Base-by-base conservation (phyloP, 768 basidiomycete species). In the Glaciozyma martinii region DNA sequence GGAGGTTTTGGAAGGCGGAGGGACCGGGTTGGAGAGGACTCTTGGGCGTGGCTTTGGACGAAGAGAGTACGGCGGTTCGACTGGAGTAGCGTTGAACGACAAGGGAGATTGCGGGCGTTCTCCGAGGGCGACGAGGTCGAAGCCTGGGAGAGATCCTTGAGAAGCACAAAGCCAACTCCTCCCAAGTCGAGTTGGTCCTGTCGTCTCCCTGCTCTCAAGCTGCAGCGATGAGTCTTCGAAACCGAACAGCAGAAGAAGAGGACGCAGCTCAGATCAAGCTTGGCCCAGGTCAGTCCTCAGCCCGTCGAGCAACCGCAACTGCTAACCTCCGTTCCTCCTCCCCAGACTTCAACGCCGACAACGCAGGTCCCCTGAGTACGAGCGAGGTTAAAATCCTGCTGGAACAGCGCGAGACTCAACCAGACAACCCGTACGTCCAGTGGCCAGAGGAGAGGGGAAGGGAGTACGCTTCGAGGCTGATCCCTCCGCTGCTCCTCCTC, bases 321-420 rank as follows among this genome's bases (percentile, higher is more conserved):
- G 37, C 37, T 40, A 3, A 40, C 37, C 37, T 2, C 2, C 7
- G 19, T 60, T 46, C 56, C 21, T 27, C 37, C 47, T 27, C 29
- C 53, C 23, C 67, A 90, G 90, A 90, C 74, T 93, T 93, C 79
- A 90, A 89, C 79, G 89, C 90, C 68, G 88, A 23, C 12, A 91
- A 21, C 49, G 56, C 18, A 62, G 60, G 56, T 47, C 15, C 10
- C 37, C 37, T 94, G 73, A 82, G 91, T 72, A 90, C 93, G 66
- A 90, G 89, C 1, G 91, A 94, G 74, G 91, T 93, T 75, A 90
- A 90, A 74, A 88, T 90, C 75, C 79, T 94, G 56, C 80, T 94
- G 32, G 89, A 90, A 77, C 87, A 66, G 47, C 88, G 50, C 18
- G 59, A 66, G 27, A 87, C 90, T 76, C 87, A 89, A 72, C 49